Evolutionary conservation across 768 basidiomycete species (phyloP), one percentile per base, ranked within the genome.

Genomic region (Epithele typhae): DNA sequence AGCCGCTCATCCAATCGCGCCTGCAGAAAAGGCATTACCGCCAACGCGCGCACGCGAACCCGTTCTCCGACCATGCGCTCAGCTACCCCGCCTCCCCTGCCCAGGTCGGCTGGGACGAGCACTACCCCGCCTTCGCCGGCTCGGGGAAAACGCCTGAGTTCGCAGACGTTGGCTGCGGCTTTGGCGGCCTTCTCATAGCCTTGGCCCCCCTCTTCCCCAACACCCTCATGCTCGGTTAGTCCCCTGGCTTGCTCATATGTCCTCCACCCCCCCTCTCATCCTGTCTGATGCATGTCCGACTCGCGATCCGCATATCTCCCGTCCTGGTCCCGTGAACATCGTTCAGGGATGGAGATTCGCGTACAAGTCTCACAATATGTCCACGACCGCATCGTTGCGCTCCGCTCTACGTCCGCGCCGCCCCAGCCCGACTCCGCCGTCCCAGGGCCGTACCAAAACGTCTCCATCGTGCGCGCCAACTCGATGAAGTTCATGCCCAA

Each of bases 401-500:
- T 93, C 33, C 86, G 96, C n/a, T 71, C 87, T 38, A 78, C 79
- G 35, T 66, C 77, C 39, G 64, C 64, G 12, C 48, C 55, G 2
- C 40, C 53, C 10, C 44, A 54, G 9, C 21, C 52, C 12, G 27
- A 47, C 24, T 57, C 64, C 8, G 34, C 63, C 17, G 25, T 41
- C 11, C 60, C 71, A 1, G 68, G 75, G 2, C 75, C 79, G 35
- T 92, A 82, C 65, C 81, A 90, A 56, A 98, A 98, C 64, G 80
- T 96, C 45, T 92, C 92, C 27, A 81, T 97, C 53, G 87, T 96
- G 53, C 84, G 96, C 40, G 94, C 90, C 12, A 99, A 99, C 64
- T 87, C 92, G 38, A 97, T 97, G 94, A 98, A 98, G 69, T 97
- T 98, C 66, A 75, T 97, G 45, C 89, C 94, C 5, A 98, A 98